A percentile compares a stretch with the other conserved stretches of the same genome.
Conservation (phyloP, 805 yeast species). For the Sugiyamaella marilandica region DNA sequence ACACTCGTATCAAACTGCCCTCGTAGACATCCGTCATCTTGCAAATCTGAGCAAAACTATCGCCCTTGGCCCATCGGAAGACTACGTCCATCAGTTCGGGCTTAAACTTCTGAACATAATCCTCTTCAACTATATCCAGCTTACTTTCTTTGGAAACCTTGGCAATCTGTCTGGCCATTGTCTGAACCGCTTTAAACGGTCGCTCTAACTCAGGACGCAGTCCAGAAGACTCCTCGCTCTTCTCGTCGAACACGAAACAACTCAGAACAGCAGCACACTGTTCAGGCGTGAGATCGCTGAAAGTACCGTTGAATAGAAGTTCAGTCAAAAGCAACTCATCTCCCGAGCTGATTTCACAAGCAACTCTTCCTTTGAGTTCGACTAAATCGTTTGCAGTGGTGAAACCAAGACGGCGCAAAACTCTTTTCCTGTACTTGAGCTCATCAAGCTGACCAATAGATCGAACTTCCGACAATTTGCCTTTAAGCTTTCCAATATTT, state of each 20-base stretch:
- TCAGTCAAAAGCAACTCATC: conserved; percentile 77
- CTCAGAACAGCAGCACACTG: conserved; percentile 90
- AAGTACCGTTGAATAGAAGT: conserved; percentile 90
- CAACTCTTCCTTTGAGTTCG: conserved; percentile 95
- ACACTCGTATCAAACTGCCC: conserved; percentile 92
- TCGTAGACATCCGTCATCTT: conserved; percentile 99
- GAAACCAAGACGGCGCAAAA: conserved; percentile 85
- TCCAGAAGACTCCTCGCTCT: conserved; percentile 80
- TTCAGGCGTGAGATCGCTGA: conserved; percentile 79
- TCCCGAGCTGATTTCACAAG: conserved; percentile 92
- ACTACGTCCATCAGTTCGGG: conserved; percentile 97
- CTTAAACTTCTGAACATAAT: conserved; percentile 86
- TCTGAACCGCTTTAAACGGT: conserved; percentile 81
- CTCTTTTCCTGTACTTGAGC: conserved; percentile 86
- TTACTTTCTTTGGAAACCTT: conserved; percentile 85
- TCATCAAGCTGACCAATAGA: conserved; percentile 93
- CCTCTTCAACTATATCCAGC: conserved; percentile 84
- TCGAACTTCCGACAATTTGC: conserved; percentile 73
- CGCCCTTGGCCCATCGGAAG: conserved; percentile 94
- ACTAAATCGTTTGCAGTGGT: conserved; percentile 85
- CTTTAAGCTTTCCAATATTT: conserved; percentile 54
- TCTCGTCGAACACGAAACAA: conserved; percentile 95
- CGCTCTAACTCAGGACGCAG: conserved; percentile 87
- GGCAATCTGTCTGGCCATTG: conserved; percentile 88
- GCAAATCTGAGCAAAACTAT: conserved; percentile 92